Evolutionary conservation across 208 protist species (phyloP).

Genomic region (Leishmania guyanensis): DNA sequence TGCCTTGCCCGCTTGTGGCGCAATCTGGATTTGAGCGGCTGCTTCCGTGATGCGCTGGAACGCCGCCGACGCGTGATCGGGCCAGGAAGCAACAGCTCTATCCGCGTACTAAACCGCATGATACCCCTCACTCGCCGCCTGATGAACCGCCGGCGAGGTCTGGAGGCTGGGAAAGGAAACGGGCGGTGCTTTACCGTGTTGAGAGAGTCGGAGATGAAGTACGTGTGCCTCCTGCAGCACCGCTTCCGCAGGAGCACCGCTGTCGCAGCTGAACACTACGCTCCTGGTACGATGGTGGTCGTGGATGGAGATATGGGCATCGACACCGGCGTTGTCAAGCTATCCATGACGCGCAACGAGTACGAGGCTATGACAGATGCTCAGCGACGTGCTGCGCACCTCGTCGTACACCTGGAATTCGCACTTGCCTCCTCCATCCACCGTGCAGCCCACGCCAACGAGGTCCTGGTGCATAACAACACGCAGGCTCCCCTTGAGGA

Average conservation of each 20-base stretch:
- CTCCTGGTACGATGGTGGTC: constrained; percentile 51
- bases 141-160: constrained; percentile 10
- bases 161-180: constrained; percentile 1
- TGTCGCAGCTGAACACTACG: constrained; percentile 30
- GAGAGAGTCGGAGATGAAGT: constrained; percentile 30
- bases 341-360: constrained; percentile 33
- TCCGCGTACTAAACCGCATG: constrained; percentile 13
- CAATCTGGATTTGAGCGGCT: constrained; percentile 12
- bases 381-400: constrained; percentile 19
- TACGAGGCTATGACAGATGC: constrained; percentile 34
- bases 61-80: constrained; percentile 15
- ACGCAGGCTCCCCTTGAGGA: constrained; percentile 34
- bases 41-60: constrained; percentile 33
- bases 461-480: constrained; percentile 17
- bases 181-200: constrained; percentile 10
- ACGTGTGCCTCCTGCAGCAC: constrained; percentile 60
- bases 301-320: constrained; percentile 81
- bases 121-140: constrained; percentile 9
- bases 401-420: constrained; percentile 29
- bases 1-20: constrained; percentile 20
- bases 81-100: constrained; percentile 23
- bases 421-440: constrained; percentile 38
- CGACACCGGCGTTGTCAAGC: constrained; percentile 55
- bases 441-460: constrained; percentile 22
- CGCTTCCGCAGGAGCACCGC: constrained; percentile 46